These are phyloP conservation scores for Cladosporium sp. DNA, from an alignment of 2,329 filamentous ascomycete genomes.

Conservation along the genomic window DNA sequence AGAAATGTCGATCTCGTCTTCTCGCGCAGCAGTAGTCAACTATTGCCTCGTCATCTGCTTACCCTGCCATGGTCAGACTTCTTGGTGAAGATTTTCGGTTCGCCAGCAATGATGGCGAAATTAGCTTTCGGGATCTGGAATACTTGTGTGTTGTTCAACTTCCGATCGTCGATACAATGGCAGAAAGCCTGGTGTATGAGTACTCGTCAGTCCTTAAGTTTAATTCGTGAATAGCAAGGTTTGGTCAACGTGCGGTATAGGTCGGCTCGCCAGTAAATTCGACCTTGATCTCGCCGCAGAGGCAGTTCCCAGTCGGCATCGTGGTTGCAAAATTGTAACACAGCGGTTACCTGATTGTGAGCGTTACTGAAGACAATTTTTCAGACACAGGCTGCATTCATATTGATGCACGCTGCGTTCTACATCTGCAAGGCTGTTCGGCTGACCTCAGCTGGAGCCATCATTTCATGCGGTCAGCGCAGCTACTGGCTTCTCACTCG, in stretches of 20 bases:
- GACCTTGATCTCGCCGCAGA: background rate
- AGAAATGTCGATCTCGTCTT: background rate
- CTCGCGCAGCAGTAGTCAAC: background rate
- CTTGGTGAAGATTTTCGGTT: background rate
- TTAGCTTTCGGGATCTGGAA: background rate
- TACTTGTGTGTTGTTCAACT: background rate
- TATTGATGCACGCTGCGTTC: too few species aligned
- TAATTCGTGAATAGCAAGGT: background rate
- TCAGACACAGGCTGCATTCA: too few species aligned
- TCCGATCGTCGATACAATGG: background rate
- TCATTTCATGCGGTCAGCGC: too few species aligned
- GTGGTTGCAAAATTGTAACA: background rate
- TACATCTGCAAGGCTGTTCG: too few species aligned
- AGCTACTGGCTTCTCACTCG: too few species aligned
- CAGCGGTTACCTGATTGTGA: too few species aligned
- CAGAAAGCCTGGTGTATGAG: background rate
- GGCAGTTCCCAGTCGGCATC: background rate
- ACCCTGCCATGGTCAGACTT: background rate
- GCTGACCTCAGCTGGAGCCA: background rate
- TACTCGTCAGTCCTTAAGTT: background rate
- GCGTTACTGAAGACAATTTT: too few species aligned
- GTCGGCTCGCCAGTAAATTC: background rate
- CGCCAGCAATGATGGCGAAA: background rate
- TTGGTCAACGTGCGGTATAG: background rate
- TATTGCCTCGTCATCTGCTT: background rate